Evolutionary conservation across 1,284 basidiomycete genomes (phyloP), one percentile per base, ranked within the genome.

Genomic region (Apiotrichum montevideense): DNA sequence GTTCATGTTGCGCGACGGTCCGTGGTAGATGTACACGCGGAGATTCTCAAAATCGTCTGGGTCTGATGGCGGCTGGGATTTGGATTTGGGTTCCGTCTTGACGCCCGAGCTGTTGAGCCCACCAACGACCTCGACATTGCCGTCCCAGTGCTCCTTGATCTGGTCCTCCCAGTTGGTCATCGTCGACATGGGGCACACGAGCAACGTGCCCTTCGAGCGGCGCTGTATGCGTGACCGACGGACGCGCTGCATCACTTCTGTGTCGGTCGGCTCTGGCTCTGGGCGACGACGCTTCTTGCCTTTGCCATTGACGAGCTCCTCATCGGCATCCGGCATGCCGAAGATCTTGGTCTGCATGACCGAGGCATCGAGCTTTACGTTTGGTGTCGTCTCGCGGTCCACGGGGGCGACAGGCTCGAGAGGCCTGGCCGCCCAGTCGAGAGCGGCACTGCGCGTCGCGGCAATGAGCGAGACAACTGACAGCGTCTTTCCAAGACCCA

Each of bases 81-180:
- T 56, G 41, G 61, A 47, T 47, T 66, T 63, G 55, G 65, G 68
- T 57, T 63, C 66, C 53, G 58, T 53, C 44, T 56, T 62, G 51
- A 15, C 52, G 46, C 66, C 63, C 33, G 55, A 21, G n/a, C 51
- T 50, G 14, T 69, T 69, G 7, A 63, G 82, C 32, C 90, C 90
- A n/a, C 90, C 90, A 51, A 87, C 79, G 46, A 94, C 85, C 35
- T 81, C 80, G 6, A 94, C 89, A 55, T 86, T 83, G 11, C 90
- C 90, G 58, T 83, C 83, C 90, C 90, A 92, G 76, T 99, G 96
- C 71, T 98, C 94, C 58, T 86, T 84, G 72, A 98, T 89, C 75
- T 99, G 96, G 63, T 96, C 91, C 76, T 98, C 95, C 96, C 96
- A 99, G 70, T 98, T 98, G 47, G 90, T 86, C 1, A 99, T 90